Evolutionary conservation across 805 yeast genomes (phyloP), one percentile per base, ranked within the genome.

Genomic region (Teunomyces funiuensis): DNA sequence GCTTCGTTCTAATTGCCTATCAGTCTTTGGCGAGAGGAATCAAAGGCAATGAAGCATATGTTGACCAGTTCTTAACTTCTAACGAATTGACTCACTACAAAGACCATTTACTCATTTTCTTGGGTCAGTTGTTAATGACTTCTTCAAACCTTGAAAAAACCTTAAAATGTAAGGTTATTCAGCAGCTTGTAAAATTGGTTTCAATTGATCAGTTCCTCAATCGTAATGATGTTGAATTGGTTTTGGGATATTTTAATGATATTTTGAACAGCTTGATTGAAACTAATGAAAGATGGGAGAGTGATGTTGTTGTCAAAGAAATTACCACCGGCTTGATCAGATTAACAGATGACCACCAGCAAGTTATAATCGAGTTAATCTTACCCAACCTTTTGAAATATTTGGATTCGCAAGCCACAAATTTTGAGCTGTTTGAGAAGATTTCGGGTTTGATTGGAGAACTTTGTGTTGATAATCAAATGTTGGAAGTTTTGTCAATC

Each of bases 61-160:
- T 41, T 37, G 49, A 37, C 22, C 52, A 28, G 19, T 53, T 52
- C 29, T 27, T 46, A 6, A 17, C 39, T 20, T 47, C 47, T 16
- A 75, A 73, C 45, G 61, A 70, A 6, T 58, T 86, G 39, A 50
- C 60, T 11, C 50, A 57, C 6, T 76, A 65, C 57, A 82, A 85
- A 46, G 96, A 89, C 52, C 80, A 80, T 28, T 66, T 90, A 11
- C 62, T 89, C 22, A 77, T 82, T 40, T 66, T 83, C 31, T 59
- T 88, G 49, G 80, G 89, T n/a, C 82, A 79, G 53, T 73, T 87
- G 4, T 68, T 90, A 37, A 77, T 83, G 56, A 74, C 84, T 0
- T 74, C 86, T 0, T 80, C 95, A 0, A 74, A 72, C 25, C 64
- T 78, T 22, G 96, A 87, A 52, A 82, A 81, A 8, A 78, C 89